Conservation (phyloP, 192 early-diverging fungal genomes). For the Coemansia sp. region DNA sequence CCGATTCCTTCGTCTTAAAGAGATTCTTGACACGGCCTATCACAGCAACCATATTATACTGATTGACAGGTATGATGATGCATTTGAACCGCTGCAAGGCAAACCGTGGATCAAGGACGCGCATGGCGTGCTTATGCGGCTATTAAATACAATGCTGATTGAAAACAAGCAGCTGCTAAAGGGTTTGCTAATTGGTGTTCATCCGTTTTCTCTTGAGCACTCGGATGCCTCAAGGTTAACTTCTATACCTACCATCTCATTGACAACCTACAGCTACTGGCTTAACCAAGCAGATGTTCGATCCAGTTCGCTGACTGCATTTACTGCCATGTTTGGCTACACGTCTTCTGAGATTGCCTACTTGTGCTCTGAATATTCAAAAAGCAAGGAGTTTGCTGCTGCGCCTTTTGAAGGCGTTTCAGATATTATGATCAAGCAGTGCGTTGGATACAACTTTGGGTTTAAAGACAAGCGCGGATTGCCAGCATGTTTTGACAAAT, state of each 20-base stretch:
- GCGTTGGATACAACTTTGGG: not conserved
- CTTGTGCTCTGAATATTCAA: not conserved
- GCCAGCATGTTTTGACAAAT: not conserved
- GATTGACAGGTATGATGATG: not conserved
- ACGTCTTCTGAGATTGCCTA: not conserved
- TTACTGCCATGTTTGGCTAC: not conserved
- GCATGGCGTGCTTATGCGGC: not conserved
- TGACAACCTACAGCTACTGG: conserved; percentile 1
- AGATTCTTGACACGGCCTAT: not conserved
- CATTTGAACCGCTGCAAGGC: not conserved
- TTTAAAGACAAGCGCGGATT: not conserved
- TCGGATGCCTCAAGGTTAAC: not conserved
- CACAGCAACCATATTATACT: not conserved
- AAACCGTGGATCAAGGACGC: not conserved
- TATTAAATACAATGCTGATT: not conserved
- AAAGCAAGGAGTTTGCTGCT: not conserved
- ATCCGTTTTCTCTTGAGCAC: not conserved
- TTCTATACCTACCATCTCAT: not conserved
- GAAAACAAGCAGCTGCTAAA: conserved; percentile 1
- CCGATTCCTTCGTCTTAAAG: not conserved
- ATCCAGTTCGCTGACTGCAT: not conserved
- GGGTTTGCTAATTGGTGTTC: not conserved
- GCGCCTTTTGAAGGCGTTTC: not conserved
- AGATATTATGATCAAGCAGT: not conserved
- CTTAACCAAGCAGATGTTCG: not conserved